Conservation (phyloP, 495 filamentous ascomycete species). For the Hypoxylon rickii region DNA sequence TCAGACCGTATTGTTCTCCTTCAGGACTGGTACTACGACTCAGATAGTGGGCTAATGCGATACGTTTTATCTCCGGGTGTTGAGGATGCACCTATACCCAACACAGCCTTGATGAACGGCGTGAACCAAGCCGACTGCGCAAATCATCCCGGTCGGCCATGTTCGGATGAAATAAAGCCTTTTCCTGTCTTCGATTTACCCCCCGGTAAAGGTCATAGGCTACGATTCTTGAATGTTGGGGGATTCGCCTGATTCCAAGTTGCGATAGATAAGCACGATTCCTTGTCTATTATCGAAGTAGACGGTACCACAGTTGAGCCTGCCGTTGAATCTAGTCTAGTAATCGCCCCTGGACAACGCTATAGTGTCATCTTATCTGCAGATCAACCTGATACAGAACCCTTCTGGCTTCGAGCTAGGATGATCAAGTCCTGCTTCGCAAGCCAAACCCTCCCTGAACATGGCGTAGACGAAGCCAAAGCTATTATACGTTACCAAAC, state of each 20-base stretch:
- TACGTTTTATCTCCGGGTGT: conserved; percentile 57
- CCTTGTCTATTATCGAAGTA: conserved; percentile 65
- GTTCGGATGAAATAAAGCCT: conserved; percentile 48
- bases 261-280: conserved; percentile 51
- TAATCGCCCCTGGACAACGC: conserved; percentile 67
- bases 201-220: conserved; percentile 61
- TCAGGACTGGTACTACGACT: conserved; percentile 63
- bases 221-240: conserved; percentile 71
- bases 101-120: conserved; percentile 71
- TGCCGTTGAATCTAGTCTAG: conserved; percentile 51
- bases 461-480: conserved; percentile 56
- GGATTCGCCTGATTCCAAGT: conserved; percentile 63
- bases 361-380: conserved; percentile 66
- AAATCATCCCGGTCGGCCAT: conserved; percentile 48
- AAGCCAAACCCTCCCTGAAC: conserved; percentile 45
- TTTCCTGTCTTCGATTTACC: conserved; percentile 52
- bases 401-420: conserved; percentile 63
- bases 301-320: conserved; percentile 73
- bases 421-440: conserved; percentile 63
- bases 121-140: conserved; percentile 54
- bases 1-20: conserved; percentile 60
- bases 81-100: conserved; percentile 62
- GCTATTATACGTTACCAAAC: conserved; percentile 57
- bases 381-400: conserved; percentile 57
- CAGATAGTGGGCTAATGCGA: conserved; percentile 52